Evolutionary conservation across 768 basidiomycete species (phyloP).

Genomic region (Boletus coccyginus): DNA sequence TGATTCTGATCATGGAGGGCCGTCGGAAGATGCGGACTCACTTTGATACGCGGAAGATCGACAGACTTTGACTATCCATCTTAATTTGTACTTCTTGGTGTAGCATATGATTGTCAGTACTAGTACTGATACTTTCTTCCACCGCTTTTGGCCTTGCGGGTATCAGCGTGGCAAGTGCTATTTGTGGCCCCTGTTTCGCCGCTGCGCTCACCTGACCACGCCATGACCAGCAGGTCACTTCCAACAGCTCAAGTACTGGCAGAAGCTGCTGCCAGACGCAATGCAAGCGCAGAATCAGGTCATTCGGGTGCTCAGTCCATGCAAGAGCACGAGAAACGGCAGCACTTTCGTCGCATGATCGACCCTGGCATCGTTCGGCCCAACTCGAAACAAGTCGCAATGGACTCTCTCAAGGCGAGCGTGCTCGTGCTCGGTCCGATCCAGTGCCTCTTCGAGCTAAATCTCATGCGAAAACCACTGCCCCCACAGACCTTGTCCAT

Average conservation of each 20-base stretch:
- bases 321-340: conserved; percentile 64
- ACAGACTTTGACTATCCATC: background rate
- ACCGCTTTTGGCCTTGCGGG: background rate
- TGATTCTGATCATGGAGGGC: conserved; percentile 21
- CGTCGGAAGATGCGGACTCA: conserved; percentile 20
- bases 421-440: background rate
- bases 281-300: background rate
- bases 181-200: conserved; percentile 17
- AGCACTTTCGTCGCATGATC: conserved; percentile 70
- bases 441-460: too few relatives aligned
- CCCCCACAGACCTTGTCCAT: conserved; percentile 50
- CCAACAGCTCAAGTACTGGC: conserved; percentile 26
- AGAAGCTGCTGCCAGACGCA: conserved; percentile 29
- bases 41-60: conserved; percentile 5
- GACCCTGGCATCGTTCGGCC: conserved; percentile 77
- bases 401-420: conserved; percentile 60
- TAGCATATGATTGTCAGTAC: background rate
- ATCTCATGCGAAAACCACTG: background rate
- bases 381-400: conserved; percentile 59
- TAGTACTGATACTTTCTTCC: background rate
- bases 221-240: conserved; percentile 10
- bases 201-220: background rate
- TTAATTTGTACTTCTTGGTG: background rate
- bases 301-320: conserved; percentile 12
- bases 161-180: background rate